phyloP scores from a whole-genome alignment of 2,329 filamentous ascomycete genomes.

The Diaporthe aspalathi region DNA sequence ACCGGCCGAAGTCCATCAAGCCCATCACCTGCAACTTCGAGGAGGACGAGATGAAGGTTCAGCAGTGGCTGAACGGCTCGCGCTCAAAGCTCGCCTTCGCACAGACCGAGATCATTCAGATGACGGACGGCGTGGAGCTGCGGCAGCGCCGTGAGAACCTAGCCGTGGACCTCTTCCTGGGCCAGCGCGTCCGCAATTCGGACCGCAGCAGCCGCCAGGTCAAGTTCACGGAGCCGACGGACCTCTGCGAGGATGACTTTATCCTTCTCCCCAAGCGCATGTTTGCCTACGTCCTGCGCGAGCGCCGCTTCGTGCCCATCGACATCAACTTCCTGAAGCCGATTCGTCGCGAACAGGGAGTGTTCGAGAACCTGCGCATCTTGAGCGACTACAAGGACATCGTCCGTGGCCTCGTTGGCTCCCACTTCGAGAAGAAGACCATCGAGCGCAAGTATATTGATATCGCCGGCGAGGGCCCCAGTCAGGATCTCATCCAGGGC shows the following conservation, averaged over 20 bases:
- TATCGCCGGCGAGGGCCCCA: background rate
- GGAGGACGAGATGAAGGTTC: conserved; percentile 20
- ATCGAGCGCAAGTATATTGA: conserved; percentile 2
- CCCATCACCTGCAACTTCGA: conserved; percentile 6
- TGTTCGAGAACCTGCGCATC: conserved; percentile 30
- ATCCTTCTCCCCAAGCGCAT: conserved; percentile 28
- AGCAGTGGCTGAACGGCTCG: conserved; percentile 14
- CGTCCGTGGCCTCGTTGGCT: conserved; percentile 18
- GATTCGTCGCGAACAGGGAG: conserved; percentile 6
- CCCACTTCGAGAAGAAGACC: conserved; percentile 35
- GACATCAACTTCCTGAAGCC: conserved; percentile 28
- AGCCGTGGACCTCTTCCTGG: conserved; percentile 7
- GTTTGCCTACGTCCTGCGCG: conserved; percentile 31
- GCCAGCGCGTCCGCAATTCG: conserved; percentile 23
- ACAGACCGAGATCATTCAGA: conserved; percentile 13
- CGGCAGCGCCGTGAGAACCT: conserved; percentile 13
- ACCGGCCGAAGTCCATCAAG: conserved; percentile 9
- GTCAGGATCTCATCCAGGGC: conserved; percentile 39
- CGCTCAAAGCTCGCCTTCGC: conserved; percentile 22
- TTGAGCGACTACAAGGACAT: conserved; percentile 30
- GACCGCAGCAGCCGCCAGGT: conserved; percentile 10
- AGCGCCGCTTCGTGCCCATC: conserved; percentile 31
- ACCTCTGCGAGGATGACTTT: conserved; percentile 24
- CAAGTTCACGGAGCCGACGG: conserved; percentile 12
- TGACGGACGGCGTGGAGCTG: conserved; percentile 10